These are phyloP conservation scores for Penicillium lagena DNA, from an alignment of 495 filamentous ascomycete genomes.

Conservation along the genomic window DNA sequence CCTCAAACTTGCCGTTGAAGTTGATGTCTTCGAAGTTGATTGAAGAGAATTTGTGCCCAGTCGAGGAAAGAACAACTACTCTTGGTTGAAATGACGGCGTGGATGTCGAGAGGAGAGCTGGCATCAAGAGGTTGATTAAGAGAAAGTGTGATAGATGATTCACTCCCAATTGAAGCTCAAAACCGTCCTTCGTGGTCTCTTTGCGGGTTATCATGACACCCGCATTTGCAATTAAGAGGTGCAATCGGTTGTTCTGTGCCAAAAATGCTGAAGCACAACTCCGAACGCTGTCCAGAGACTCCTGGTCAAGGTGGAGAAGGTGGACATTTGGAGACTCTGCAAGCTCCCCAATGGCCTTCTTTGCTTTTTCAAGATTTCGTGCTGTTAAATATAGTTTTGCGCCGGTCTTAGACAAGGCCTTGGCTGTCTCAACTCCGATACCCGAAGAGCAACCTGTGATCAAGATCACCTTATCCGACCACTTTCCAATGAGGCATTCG, in stretches of 20 bases:
- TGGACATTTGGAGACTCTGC: not conserved
- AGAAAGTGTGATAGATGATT: constrained; percentile 49
- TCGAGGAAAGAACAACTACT: constrained; percentile 35
- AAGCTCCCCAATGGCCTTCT: constrained; percentile 2
- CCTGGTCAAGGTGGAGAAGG: constrained; percentile 32
- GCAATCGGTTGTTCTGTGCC: constrained; percentile 30
- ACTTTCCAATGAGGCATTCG: constrained; percentile 29
- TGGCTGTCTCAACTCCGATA: constrained; percentile 45
- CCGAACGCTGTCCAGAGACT: constrained; percentile 35
- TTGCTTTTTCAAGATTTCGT: constrained; percentile 30
- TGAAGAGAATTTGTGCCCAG: constrained; percentile 21
- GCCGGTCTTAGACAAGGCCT: constrained; percentile 40
- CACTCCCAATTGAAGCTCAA: constrained; percentile 44
- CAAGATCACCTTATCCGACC: constrained; percentile 38
- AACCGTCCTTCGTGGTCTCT: constrained; percentile 30
- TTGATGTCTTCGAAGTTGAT: constrained; percentile 23
- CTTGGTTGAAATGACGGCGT: constrained; percentile 34
- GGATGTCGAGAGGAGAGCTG: constrained; percentile 31
- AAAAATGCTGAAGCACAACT: constrained; percentile 31
- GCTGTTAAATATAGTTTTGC: constrained; percentile 39
- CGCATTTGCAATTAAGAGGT: constrained; percentile 44
- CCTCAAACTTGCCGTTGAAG: constrained; percentile 26
- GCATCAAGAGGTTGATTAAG: constrained; percentile 41
- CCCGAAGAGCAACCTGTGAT: constrained; percentile 46
- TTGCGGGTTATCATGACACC: constrained; percentile 39